These are phyloP conservation scores for Botrytis fragariae DNA, from an alignment of 2,329 filamentous ascomycete genomes.

Conservation along the genomic window DNA sequence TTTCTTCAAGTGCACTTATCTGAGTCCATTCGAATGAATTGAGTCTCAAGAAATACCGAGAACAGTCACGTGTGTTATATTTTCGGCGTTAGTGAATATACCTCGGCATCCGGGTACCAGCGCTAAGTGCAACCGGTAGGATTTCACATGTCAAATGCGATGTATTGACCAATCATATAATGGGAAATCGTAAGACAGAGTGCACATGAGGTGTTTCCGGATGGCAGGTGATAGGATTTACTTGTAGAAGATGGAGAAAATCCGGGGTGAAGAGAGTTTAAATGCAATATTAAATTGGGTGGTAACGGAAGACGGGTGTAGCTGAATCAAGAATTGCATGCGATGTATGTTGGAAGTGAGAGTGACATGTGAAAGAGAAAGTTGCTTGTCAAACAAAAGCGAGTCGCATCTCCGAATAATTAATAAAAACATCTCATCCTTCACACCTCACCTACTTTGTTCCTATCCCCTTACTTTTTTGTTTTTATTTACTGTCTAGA, in stretches of 20 bases:
- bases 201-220: conserved; percentile 7
- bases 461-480: background rate
- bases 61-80: conserved; percentile 3
- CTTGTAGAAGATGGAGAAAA: conserved; percentile 17
- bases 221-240: conserved; percentile 1
- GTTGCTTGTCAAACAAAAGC: conserved; percentile 2
- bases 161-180: background rate
- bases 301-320: background rate
- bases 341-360: background rate
- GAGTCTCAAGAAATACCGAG: background rate
- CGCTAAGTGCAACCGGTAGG: conserved; percentile 1
- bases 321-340: background rate
- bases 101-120: conserved; percentile 6
- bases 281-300: background rate
- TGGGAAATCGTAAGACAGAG: background rate
- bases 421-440: background rate
- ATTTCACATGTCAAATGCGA: conserved; percentile 15
- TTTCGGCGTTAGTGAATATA: background rate
- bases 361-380: conserved; percentile 19
- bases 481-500: background rate
- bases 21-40: background rate
- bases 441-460: background rate
- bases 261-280: background rate
- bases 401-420: background rate
- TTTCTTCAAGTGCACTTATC: background rate